These are phyloP conservation scores for Penicillium occitanis DNA, from an alignment of 2,329 filamentous ascomycete genomes.

Conservation along the genomic window DNA sequence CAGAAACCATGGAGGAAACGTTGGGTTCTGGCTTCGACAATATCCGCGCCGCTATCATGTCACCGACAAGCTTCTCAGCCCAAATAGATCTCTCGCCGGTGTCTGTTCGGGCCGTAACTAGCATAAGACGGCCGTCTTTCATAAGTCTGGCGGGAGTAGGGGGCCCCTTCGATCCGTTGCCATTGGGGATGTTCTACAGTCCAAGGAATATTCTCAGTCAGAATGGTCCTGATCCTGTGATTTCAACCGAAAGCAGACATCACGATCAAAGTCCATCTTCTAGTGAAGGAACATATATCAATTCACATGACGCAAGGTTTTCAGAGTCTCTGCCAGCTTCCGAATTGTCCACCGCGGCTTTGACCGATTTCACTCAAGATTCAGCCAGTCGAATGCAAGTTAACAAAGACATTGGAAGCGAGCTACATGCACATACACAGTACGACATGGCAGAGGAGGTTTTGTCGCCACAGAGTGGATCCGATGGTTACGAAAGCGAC, in stretches of 20 bases:
- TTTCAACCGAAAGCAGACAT: neutral
- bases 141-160: conserved; percentile 4
- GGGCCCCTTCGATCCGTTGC: neutral
- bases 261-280: neutral
- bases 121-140: neutral
- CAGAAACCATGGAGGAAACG: conserved; percentile 18
- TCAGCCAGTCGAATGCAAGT: conserved; percentile 18
- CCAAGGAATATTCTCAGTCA: neutral
- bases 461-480: conserved; percentile 21
- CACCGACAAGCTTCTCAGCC: conserved; percentile 11
- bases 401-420: conserved; percentile 25
- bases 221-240: neutral
- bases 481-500: conserved; percentile 28
- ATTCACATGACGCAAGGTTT: neutral
- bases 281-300: neutral
- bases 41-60: conserved; percentile 20
- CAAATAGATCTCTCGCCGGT: conserved; percentile 6
- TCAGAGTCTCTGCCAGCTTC: neutral
- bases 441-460: conserved; percentile 28
- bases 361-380: neutral
- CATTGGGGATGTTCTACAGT: neutral
- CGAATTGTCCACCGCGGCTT: neutral
- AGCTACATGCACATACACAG: conserved; percentile 30
- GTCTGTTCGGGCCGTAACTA: conserved; percentile 3
- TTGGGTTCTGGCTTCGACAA: conserved; percentile 21